These are phyloP conservation scores for Erodium moschatum DNA, from an alignment of 441 rosid species.

Conservation along the genomic window DNA sequence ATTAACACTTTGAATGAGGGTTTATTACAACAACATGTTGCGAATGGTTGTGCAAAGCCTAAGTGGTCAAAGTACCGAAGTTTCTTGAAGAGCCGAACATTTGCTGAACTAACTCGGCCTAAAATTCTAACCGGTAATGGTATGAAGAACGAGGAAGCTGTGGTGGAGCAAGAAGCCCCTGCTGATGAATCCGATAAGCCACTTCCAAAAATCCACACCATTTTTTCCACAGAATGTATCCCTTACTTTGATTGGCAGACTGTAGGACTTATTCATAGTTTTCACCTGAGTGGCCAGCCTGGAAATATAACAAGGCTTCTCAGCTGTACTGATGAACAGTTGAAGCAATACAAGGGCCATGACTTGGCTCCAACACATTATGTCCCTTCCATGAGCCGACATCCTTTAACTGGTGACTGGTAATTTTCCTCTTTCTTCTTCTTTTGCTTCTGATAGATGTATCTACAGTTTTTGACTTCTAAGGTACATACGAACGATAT, in stretches of 20 bases:
- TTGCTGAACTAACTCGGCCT: slow-evolving; percentile 71
- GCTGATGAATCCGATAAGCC: slow-evolving; percentile 38
- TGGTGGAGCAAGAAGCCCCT: slow-evolving; percentile 24
- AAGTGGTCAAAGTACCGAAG: slow-evolving; percentile 86
- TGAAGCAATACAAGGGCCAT: slow-evolving; percentile 68
- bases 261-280: slow-evolving; percentile 90
- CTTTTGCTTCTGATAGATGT: not conserved
- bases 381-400: slow-evolving; percentile 97
- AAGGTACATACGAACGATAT: too few species aligned
- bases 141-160: slow-evolving; percentile 31
- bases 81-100: slow-evolving; percentile 88
- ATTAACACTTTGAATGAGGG: slow-evolving; percentile 87
- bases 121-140: slow-evolving; percentile 37
- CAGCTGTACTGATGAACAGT: slow-evolving; percentile 84
- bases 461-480: slow-evolving; percentile 3
- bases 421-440: slow-evolving; percentile 29
- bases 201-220: slow-evolving; percentile 75
- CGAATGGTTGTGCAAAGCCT: slow-evolving; percentile 71
- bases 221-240: slow-evolving; percentile 91
- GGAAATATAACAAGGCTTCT: slow-evolving; percentile 93
- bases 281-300: slow-evolving; percentile 81
- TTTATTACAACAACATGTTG: slow-evolving; percentile 63
- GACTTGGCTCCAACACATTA: slow-evolving; percentile 93
- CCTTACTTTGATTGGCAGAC: slow-evolving; percentile 98
- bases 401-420: slow-evolving; percentile 97